Base-by-base conservation (phyloP, 495 filamentous ascomycete genomes). In the Podospora pseudopauciseta region DNA sequence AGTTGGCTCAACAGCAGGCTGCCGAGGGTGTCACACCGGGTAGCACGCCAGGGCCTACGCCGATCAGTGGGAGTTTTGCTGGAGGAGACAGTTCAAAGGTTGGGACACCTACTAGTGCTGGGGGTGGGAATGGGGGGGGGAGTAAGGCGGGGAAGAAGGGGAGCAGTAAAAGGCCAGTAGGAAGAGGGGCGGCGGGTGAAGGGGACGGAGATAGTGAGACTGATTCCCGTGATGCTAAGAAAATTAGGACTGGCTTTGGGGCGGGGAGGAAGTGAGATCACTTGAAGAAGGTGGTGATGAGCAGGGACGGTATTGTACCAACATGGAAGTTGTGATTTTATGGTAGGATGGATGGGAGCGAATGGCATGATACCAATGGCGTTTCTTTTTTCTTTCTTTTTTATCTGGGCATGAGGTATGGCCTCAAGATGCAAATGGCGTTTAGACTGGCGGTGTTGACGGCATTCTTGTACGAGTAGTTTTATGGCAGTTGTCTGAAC, bases 191-290 rank as follows among this genome's bases (percentile, higher is more conserved):
- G 76, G 72, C 57, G 61, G 58, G 64, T 9, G 68, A 68, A 64
- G 73, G 63, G 28, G 63, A 34, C 32, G 23, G 72, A 4, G 84
- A 87, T 63, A 86, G 84, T 69, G 84, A 87, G 76, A 78, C 80
- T 54, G 83, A 83, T 55, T 73, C 75, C 13, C 73, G 76, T 60
- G 80, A 80, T 68, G 62, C 72, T 19, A 86, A 87, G 80, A 87
- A 87, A 68, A 72, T 79, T 0, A 76, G 83, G 59, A 85, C 84
- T 2, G 80, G 81, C 63, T 85, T 85, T 72, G 82, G 83, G n/a
- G 81, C 78, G n/a, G 55, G n/a, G 18, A 75, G 83, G 60, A 87
- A 86, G 71, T 85, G 23, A 23, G 23, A 23, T 23, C 23, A 23
- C 23, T 23, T 23, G 23, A 23, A 23, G 23, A 23, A 76, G 26